These are phyloP conservation scores for Fonsecaea erecta DNA, from an alignment of 2,329 filamentous ascomycete genomes.

Conservation along the genomic window DNA sequence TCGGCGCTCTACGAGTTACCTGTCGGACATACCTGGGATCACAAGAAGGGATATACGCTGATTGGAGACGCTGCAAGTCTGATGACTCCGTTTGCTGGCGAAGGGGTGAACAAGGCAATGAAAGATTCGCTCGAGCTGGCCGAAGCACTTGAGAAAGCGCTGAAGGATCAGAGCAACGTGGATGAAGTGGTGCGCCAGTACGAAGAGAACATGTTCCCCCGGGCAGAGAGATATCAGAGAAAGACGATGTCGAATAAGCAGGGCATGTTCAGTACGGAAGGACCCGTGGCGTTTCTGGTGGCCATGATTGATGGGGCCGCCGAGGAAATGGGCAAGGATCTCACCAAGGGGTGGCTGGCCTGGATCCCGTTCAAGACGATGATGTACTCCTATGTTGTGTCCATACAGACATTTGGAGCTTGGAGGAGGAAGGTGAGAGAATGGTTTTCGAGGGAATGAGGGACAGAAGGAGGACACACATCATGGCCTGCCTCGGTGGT, in stretches of 20 bases:
- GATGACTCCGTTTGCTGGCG: slow-evolving; percentile 41
- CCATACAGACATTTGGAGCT: slow-evolving; percentile 15
- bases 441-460: slow-evolving; percentile 10
- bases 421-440: slow-evolving; percentile 15
- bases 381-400: slow-evolving; percentile 10
- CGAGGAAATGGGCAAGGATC: slow-evolving; percentile 27
- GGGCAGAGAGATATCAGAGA: slow-evolving; percentile 35
- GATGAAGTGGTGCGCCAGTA: slow-evolving; percentile 37
- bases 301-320: slow-evolving; percentile 22
- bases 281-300: slow-evolving; percentile 26
- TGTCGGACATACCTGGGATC: slow-evolving; percentile 37
- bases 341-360: slow-evolving; percentile 23
- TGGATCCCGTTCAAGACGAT: slow-evolving; percentile 29
- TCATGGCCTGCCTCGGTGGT: background rate
- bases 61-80: slow-evolving; percentile 43
- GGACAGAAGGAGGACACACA: background rate
- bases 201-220: slow-evolving; percentile 39
- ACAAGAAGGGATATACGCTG: slow-evolving; percentile 38
- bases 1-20: slow-evolving; percentile 38
- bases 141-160: slow-evolving; percentile 34
- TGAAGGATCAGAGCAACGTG: slow-evolving; percentile 22
- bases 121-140: slow-evolving; percentile 38
- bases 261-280: slow-evolving; percentile 38
- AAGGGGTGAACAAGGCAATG: slow-evolving; percentile 43
- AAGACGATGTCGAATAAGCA: slow-evolving; percentile 38